Evolutionary conservation across 2,329 filamentous ascomycete species (phyloP).

Genomic region (Bisporella sp.): DNA sequence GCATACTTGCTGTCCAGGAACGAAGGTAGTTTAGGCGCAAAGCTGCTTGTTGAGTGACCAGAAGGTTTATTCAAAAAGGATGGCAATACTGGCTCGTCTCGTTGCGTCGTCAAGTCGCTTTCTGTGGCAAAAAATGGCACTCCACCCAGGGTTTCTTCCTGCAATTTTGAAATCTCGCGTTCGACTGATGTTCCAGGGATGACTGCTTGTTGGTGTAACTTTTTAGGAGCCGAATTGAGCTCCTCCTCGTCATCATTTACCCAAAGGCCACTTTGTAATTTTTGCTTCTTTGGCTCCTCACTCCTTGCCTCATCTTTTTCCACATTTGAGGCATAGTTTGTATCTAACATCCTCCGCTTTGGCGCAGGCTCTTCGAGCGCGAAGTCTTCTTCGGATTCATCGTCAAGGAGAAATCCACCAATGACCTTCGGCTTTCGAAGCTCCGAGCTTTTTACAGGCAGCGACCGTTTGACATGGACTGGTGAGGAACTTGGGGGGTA

Average conservation of each 20-base stretch:
- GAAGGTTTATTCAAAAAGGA: not conserved
- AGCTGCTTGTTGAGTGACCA: not conserved
- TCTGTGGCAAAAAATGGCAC: too few species aligned
- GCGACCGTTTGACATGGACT: constrained; percentile 30
- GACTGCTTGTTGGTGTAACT: too few species aligned
- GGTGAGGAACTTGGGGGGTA: constrained; percentile 25
- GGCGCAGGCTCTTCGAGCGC: constrained; percentile 28
- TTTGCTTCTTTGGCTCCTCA: not conserved
- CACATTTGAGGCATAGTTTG: constrained; percentile 14
- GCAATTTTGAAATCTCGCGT: too few species aligned
- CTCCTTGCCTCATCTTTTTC: not conserved
- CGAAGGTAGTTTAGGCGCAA: constrained; percentile 12
- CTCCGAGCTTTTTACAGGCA: constrained; percentile 27
- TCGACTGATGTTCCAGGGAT: too few species aligned
- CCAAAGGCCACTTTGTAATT: constrained; percentile 9
- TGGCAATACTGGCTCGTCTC: constrained; percentile 1
- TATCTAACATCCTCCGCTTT: constrained; percentile 38
- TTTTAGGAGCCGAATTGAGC: too few species aligned
- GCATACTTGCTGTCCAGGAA: constrained; percentile 12
- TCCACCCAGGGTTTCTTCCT: too few species aligned
- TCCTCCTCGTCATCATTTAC: constrained; percentile 10
- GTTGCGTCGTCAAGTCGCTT: not conserved
- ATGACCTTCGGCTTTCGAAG: constrained; percentile 29
- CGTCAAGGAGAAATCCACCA: constrained; percentile 38
- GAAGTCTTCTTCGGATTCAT: constrained; percentile 32